Base-by-base conservation (phyloP, 1,284 basidiomycete species). In the Cutaneotrichosporon sp. region DNA sequence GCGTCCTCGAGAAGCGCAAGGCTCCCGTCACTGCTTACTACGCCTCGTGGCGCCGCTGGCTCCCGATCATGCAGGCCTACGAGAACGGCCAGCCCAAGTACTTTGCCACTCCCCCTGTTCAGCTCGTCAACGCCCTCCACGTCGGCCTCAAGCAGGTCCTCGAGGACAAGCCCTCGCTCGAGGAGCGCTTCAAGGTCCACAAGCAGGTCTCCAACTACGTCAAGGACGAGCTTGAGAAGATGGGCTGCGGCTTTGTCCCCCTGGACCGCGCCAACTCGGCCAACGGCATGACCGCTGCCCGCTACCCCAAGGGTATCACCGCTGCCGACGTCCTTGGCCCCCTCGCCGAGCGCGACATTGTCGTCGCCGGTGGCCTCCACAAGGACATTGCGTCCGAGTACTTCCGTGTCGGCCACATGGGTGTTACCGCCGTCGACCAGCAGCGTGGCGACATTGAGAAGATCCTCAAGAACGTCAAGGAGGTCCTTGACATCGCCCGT, bases 21-120 rank as follows among this genome's bases (percentile, higher is more conserved):
- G 83, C 87, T 1, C 90, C 90, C 2, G 84, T 89, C 16, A 83
- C 86, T 46, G 86, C 88, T 10, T 99, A 94, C 83, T 99, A 95
- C 78, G 90, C 89, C 32, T 90, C 86, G 75, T 96, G 93, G 93
- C 88, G 88, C 73, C 92, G 89, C 86, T 97, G 94, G 94, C 83
- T 95, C 51, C 93, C 94, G 0, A 88, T 97, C 76, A 97, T 97
- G 93, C 86, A 88, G 71, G 89, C 90, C 1, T 97, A 97, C 79
- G 80, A 81, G 64, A 75, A 72, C 46, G 80, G 80, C 58, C 72
- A 71, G 38, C 72, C 78, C 0, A 88, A 88, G 32, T 97, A 97
- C 84, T 97, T 97, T 79, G 94, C 93, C n/a, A 97, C 93, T 1
- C 93, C 79, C 46, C 91, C 92, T 14, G 91, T 95, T 67, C 96